Conservation (phyloP, 192 early-diverging fungal species). For the Coemansia sp. region DNA sequence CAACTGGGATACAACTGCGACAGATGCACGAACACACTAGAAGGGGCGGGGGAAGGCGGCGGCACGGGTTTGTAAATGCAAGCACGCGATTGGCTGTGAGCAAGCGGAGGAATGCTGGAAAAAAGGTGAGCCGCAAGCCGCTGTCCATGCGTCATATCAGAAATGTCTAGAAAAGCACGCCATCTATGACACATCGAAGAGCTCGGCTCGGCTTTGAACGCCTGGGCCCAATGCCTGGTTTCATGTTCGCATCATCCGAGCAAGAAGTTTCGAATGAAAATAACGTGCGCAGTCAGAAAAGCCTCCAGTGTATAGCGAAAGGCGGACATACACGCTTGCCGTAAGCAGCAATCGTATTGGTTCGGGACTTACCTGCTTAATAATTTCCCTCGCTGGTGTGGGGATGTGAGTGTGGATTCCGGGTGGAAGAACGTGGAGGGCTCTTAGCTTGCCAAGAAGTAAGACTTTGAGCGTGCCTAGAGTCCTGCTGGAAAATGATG, state of each 20-base stretch:
- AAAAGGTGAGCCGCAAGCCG: not conserved
- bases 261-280: no score
- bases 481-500: no score
- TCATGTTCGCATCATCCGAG: not conserved
- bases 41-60: constrained; percentile 2
- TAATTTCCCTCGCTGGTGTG: no score
- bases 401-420: no score
- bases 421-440: no score
- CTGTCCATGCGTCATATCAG: constrained; percentile 1
- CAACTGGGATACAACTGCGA: constrained; percentile 1
- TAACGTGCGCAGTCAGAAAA: no score
- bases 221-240: not conserved
- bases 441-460: no score
- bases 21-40: constrained; percentile 6
- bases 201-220: not conserved
- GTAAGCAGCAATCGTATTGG: no score
- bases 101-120: constrained; percentile 1
- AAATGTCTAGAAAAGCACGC: constrained; percentile 2
- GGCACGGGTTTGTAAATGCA: constrained; percentile 7
- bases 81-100: constrained; percentile 6
- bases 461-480: no score
- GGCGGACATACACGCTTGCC: not conserved
- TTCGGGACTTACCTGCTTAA: no score
- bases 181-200: not conserved
- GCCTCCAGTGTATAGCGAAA: not conserved